These are phyloP conservation scores for Diaporthe sp. DNA, from an alignment of 2,329 filamentous ascomycete genomes.

Conservation along the genomic window DNA sequence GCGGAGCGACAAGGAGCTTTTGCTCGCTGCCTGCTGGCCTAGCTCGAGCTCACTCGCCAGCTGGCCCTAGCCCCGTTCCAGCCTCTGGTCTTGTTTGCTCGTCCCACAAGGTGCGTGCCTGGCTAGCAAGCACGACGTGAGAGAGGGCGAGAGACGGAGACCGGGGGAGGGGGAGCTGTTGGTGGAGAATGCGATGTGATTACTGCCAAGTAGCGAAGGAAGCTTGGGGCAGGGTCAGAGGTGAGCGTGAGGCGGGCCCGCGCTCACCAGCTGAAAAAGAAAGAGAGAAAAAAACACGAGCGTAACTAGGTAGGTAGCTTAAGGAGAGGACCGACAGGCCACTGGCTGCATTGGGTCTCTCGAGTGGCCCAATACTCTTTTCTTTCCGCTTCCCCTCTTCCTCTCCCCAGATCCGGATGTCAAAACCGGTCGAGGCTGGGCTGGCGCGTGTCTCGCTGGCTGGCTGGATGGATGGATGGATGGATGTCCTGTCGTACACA, in stretches of 20 bases:
- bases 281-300: not conserved
- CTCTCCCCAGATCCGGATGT: not conserved
- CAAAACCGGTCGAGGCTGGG: constrained; percentile 5
- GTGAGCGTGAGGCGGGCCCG: not conserved
- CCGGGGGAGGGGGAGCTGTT: not conserved
- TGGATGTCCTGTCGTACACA: not conserved
- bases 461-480: not conserved
- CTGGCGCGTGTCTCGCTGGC: not conserved
- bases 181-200: constrained; percentile 15
- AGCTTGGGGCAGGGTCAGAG: constrained; percentile 5
- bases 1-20: not conserved
- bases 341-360: not conserved
- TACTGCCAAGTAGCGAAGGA: constrained; percentile 25
- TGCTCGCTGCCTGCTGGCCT: not conserved
- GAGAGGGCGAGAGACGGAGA: not conserved
- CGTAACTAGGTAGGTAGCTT: not conserved
- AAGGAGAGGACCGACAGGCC: not conserved
- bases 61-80: constrained; percentile 18
- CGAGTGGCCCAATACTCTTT: not conserved
- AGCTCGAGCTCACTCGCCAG: constrained; percentile 24
- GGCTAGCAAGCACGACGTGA: not conserved
- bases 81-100: not conserved
- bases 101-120: not conserved
- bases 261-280: constrained; percentile 18
- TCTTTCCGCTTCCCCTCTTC: not conserved